Evolutionary conservation across 768 basidiomycete genomes (phyloP).

Genomic region (Boletus rex-veris): DNA sequence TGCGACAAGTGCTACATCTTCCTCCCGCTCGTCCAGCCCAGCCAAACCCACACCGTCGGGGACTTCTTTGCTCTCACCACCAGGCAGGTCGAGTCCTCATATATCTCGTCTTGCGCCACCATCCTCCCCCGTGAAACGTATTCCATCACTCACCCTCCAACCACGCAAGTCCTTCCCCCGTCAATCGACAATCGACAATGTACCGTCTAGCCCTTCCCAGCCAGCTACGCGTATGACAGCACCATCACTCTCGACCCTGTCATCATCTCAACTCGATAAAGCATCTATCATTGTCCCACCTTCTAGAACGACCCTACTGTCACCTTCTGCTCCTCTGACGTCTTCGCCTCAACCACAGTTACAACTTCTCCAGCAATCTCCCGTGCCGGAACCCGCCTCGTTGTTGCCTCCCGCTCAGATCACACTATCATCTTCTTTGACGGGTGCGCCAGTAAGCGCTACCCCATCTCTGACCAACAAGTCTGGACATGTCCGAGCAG

Average conservation of each 20-base stretch:
- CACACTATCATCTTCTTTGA: constrained; percentile 14
- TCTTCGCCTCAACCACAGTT: constrained; percentile 29
- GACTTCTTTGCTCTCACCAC: constrained; percentile 27
- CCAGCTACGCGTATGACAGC: constrained; percentile 26
- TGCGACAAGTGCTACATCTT: constrained; percentile 35
- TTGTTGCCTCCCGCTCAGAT: constrained; percentile 14
- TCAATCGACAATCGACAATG: constrained; percentile 37
- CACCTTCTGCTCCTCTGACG: constrained; percentile 35
- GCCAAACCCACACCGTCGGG: constrained; percentile 38
- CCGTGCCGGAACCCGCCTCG: constrained; percentile 8
- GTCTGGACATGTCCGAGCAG: constrained; percentile 9
- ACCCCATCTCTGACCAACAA: constrained; percentile 5
- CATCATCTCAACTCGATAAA: constrained; percentile 24
- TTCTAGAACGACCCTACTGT: constrained; percentile 38
- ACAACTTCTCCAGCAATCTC: constrained; percentile 20
- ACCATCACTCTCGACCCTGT: constrained; percentile 5
- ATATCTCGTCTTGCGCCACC: constrained; percentile 32
- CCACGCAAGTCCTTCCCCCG: constrained; percentile 50
- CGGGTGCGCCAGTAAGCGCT: constrained; percentile 4
- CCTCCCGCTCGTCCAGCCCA: constrained; percentile 67
- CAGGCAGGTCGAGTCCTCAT: constrained; percentile 26
- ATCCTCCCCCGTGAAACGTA: constrained; percentile 59
- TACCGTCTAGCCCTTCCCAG: constrained; percentile 28
- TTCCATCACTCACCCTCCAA: constrained; percentile 43
- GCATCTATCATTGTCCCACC: constrained; percentile 9